Conservation (phyloP, 2,329 filamentous ascomycete species). For the Pseudogymnoascus sp. region DNA sequence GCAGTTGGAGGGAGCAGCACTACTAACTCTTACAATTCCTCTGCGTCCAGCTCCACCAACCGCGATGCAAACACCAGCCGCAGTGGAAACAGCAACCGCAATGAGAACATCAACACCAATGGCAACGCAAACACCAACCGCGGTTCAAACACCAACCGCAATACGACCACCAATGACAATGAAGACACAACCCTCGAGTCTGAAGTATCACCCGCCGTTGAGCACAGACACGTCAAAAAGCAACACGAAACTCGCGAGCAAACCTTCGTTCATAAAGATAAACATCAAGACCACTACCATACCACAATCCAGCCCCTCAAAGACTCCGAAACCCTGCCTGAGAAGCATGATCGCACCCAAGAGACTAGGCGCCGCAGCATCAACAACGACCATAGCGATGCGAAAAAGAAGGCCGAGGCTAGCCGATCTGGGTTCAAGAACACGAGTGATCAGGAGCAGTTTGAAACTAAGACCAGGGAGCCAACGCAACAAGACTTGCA, state of each 20-base stretch:
- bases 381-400: neutral
- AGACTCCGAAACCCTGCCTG: neutral
- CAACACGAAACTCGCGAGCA: slow-evolving; percentile 5
- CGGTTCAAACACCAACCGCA: neutral
- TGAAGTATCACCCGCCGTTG: slow-evolving; percentile 15
- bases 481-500: neutral
- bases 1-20: neutral
- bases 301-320: slow-evolving; percentile 2
- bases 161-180: neutral
- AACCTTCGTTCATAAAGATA: neutral
- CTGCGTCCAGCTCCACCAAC: neutral
- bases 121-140: neutral
- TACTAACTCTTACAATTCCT: slow-evolving; percentile 7
- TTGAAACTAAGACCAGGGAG: slow-evolving; percentile 11
- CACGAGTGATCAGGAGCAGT: slow-evolving; percentile 10
- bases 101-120: neutral
- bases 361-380: slow-evolving; percentile 2
- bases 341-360: neutral
- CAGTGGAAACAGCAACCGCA: neutral
- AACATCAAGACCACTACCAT: slow-evolving; percentile 1
- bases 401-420: slow-evolving; percentile 1
- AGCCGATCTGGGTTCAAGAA: neutral
- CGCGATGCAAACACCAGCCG: neutral
- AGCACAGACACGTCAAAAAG: slow-evolving; percentile 19
- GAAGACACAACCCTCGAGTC: slow-evolving; percentile 16